Conservation (phyloP, 805 yeast species). For the Candida awuae region DNA sequence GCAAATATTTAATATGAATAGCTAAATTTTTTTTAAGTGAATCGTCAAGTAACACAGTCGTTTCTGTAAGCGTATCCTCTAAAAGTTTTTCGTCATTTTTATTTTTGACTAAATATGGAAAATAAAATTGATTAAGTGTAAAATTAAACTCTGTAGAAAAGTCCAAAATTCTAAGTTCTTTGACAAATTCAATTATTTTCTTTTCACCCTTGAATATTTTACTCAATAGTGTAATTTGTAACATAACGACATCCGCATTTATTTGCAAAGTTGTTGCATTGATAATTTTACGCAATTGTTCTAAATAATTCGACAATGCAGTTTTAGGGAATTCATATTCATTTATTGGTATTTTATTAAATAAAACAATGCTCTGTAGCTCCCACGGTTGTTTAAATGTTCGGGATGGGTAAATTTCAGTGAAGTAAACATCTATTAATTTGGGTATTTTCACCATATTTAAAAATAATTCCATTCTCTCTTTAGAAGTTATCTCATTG, state of each 20-base stretch:
- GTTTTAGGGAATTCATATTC: background rate
- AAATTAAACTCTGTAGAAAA: constrained; percentile 4
- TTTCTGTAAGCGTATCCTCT: background rate
- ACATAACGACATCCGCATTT: constrained; percentile 4
- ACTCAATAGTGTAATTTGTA: constrained; percentile 8
- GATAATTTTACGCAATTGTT: background rate
- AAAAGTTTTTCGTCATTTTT: background rate
- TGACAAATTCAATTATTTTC: background rate
- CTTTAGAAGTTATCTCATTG: constrained; percentile 7
- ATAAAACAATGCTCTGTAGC: constrained; percentile 11
- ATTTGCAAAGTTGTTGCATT: constrained; percentile 9
- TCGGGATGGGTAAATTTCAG: constrained; percentile 3
- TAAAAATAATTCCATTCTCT: background rate
- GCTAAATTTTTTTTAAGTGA: background rate
- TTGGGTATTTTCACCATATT: background rate
- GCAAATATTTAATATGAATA: constrained; percentile 7
- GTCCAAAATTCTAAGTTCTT: background rate
- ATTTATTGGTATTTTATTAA: constrained; percentile 7
- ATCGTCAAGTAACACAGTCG: background rate
- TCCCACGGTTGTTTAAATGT: constrained; percentile 11
- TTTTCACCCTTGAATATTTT: constrained; percentile 1
- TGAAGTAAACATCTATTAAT: constrained; percentile 7
- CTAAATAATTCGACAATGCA: constrained; percentile 1
- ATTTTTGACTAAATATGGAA: constrained; percentile 1
- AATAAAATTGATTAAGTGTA: background rate